Evolutionary conservation across 257 asterid species (phyloP), one percentile per base, ranked within the genome.

Genomic region (Solanum paucissectum): DNA sequence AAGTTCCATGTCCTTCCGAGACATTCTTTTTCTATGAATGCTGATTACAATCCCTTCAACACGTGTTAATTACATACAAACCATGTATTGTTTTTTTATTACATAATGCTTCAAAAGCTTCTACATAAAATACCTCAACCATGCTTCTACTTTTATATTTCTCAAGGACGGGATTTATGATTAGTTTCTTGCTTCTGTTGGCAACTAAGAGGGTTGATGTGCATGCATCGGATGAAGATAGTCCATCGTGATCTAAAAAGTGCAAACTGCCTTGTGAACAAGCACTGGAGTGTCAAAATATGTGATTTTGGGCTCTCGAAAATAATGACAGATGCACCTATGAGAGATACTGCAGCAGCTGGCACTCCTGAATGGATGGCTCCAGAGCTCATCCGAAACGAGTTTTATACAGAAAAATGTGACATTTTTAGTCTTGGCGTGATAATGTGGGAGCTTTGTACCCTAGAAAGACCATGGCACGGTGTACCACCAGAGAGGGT

Each of bases 321-420:
- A 91, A 92, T 96, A 83, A 91, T 89, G 96, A 91, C 90, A 58
- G 93, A 94, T 83, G 77, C 88, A 77, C 90, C 95, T 85, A 92
- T 94, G 88, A 91, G 90, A 76, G 98, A 95, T 90, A 88, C 95
- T 58, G 93, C 98, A 27, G 94, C 98, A 2, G 99, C 99, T 40
- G 99, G 99, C 88, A 97, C 99, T 89, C 99, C 99, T n/a, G 99
- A 97, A 89, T 96, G 99, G 99, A 96, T 97, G 99, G 99, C 99
- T 64, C 99, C 99, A 33, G 99, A 97, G 91, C 98, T 97, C 52
- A 94, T 97, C 27, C 96, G 98, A 18, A 96, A 93, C 13, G 98
- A 96, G 83, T 95, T 98, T 64, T 96, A 94, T 92, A 90, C 98
- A 3, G 98, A 95, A 93, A 96, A 97, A 93, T 97, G 99, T 69